Evolutionary conservation across 1,284 basidiomycete species (phyloP).

Genomic region (Singerocomus inundabilis): DNA sequence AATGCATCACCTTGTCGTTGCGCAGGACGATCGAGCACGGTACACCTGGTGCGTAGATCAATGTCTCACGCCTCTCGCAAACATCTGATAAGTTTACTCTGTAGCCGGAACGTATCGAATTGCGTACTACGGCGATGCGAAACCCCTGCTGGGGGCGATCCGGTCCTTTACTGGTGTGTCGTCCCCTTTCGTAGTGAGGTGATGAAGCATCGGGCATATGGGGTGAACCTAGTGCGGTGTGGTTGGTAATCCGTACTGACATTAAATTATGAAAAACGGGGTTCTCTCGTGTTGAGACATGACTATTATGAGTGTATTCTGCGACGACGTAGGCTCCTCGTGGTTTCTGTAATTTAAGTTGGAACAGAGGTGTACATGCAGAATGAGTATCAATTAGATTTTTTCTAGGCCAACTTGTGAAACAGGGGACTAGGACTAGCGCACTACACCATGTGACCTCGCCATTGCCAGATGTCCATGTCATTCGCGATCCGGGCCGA

Average conservation of each 20-base stretch:
- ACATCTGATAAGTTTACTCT: background rate
- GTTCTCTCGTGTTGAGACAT: background rate
- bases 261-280: background rate
- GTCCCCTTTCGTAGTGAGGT: constrained; percentile 54
- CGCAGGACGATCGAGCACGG: constrained; percentile 62
- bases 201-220: constrained; percentile 8
- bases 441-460: no score
- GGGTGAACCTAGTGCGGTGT: background rate
- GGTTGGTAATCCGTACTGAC: no score
- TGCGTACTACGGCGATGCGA: constrained; percentile 72
- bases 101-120: constrained; percentile 69
- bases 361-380: no score
- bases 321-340: no score
- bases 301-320: no score
- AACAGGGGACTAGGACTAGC: no score
- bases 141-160: constrained; percentile 60
- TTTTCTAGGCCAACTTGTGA: no score
- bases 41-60: constrained; percentile 37
- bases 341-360: no score
- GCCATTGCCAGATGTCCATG: no score
- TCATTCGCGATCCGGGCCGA: no score
- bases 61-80: background rate
- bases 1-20: background rate
- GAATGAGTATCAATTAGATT: no score
- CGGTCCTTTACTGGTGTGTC: constrained; percentile 61